phyloP scores from a whole-genome alignment of 2,329 filamentous ascomycete species.

The Amauroascus niger region DNA sequence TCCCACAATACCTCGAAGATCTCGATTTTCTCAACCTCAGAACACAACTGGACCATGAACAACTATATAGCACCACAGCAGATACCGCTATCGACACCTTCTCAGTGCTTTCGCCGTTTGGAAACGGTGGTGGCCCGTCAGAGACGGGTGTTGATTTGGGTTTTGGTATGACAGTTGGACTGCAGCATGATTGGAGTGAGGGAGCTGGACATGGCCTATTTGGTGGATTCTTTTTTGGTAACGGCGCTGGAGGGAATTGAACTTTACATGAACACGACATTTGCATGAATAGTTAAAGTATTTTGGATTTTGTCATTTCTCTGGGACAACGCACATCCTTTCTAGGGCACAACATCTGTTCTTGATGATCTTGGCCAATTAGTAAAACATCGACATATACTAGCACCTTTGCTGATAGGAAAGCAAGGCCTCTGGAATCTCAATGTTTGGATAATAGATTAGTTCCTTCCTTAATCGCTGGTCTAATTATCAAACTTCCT shows the following conservation, averaged over 20 bases:
- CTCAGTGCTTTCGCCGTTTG: not conserved
- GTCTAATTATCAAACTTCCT: too few relatives aligned
- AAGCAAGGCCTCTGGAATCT: not conserved
- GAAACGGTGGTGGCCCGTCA: not conserved
- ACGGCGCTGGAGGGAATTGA: slow-evolving; percentile 13
- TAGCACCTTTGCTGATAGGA: not conserved
- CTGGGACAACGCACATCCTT: not conserved
- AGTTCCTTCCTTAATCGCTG: not conserved
- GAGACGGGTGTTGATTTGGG: slow-evolving; percentile 39
- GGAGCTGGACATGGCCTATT: slow-evolving; percentile 43
- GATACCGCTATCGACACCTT: not conserved
- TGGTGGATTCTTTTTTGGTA: slow-evolving; percentile 49
- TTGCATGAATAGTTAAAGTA: not conserved
- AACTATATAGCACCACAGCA: not conserved
- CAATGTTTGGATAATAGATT: not conserved
- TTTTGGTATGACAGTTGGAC: slow-evolving; percentile 38
- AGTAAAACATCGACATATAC: not conserved
- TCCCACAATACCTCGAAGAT: slow-evolving; percentile 30
- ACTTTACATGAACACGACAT: too few relatives aligned
- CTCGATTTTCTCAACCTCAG: slow-evolving; percentile 49
- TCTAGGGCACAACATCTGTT: not conserved
- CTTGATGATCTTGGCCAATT: not conserved
- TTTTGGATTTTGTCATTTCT: not conserved
- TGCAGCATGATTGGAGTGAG: slow-evolving; percentile 43
- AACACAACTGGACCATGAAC: slow-evolving; percentile 18